Percentiles rank a stretch among this genome's conserved stretches.
These are phyloP conservation scores for Xylaria venustula DNA, from an alignment of 495 filamentous ascomycete genomes.

Conservation along the genomic window DNA sequence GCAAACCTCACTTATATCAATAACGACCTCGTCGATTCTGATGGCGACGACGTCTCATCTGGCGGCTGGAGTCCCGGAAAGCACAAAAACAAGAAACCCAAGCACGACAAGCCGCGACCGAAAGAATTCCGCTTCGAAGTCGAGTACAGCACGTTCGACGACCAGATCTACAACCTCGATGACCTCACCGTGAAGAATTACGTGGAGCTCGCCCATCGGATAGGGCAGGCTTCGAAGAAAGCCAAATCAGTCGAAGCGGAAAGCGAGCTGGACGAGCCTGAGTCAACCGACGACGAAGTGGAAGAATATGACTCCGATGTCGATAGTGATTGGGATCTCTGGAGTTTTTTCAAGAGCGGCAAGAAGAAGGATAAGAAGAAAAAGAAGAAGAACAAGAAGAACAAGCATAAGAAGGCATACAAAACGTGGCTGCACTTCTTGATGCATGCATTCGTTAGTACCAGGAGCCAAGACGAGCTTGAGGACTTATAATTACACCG, in stretches of 20 bases:
- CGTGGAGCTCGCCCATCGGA: slow-evolving; percentile 72
- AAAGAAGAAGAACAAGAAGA: slow-evolving; percentile 42
- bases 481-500: slow-evolving; percentile 38
- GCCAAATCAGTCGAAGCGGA: neutral
- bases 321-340: slow-evolving; percentile 7
- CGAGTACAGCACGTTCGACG: slow-evolving; percentile 80
- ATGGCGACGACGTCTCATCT: slow-evolving; percentile 24
- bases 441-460: slow-evolving; percentile 75
- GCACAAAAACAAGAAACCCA: slow-evolving; percentile 53
- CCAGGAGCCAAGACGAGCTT: slow-evolving; percentile 60
- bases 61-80: slow-evolving; percentile 53
- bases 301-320: slow-evolving; percentile 19
- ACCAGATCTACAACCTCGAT: slow-evolving; percentile 69
- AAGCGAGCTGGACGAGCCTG: slow-evolving; percentile 11
- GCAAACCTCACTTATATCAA: slow-evolving; percentile 91
- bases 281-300: neutral
- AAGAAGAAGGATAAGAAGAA: slow-evolving; percentile 41
- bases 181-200: slow-evolving; percentile 86
- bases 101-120: slow-evolving; percentile 49
- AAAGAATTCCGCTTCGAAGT: slow-evolving; percentile 71
- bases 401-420: slow-evolving; percentile 49
- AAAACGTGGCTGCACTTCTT: slow-evolving; percentile 76
- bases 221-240: slow-evolving; percentile 54
- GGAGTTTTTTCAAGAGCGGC: slow-evolving; percentile 18
- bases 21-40: slow-evolving; percentile 47